Base-by-base conservation (phyloP, 2,329 filamentous ascomycete genomes). In the Colletotrichum endophyticum region DNA sequence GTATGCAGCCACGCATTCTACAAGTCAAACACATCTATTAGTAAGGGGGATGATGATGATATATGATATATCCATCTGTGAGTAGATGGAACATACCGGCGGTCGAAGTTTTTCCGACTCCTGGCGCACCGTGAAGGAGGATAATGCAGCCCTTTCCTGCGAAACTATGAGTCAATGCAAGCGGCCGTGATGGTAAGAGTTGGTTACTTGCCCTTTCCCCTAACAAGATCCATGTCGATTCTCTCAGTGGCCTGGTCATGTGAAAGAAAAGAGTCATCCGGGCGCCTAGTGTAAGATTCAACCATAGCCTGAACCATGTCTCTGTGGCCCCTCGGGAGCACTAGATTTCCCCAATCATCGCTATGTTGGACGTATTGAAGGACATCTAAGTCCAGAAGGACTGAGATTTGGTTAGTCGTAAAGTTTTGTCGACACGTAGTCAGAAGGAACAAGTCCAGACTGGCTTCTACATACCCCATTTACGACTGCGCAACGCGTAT, bases 261-360 rank as follows among this genome's bases (percentile, higher is more conserved):
- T 19, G 39, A 11, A 44, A 44, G 16, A 19, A 44, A 44, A n/a
- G 39, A 44, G 16, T 44, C 39, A 22, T 57, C 70, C 56, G 67
- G 73, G 28, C 66, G 76, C 13, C 32, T 69, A 1, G 79, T 75
- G 66, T 84, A 80, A 8, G 76, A 81, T 53, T 82, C 79, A 5
- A 83, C 81, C 66, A 84, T 80, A 2, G 81, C 81, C 27, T 79
- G 79, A 8, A 84, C 78, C 57, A 84, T 80, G 8, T 80, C 62
- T 64, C 79, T 81, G 66, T 83, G 82, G 1, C 80, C 81, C 2
- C 69, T 56, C 0, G 81, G 81, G 11, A 84, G 67, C 16, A 83
- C 81, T 2, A 84, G 79, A 15, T 82, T 78, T 6, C 79, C 73
- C 78, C 81, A 82, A 11, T 79, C 80, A 8, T 77, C 72, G 22